Evolutionary conservation across 805 yeast genomes (phyloP), one percentile per base, ranked within the genome.

Genomic region (Candida pseudoglaebosa): DNA sequence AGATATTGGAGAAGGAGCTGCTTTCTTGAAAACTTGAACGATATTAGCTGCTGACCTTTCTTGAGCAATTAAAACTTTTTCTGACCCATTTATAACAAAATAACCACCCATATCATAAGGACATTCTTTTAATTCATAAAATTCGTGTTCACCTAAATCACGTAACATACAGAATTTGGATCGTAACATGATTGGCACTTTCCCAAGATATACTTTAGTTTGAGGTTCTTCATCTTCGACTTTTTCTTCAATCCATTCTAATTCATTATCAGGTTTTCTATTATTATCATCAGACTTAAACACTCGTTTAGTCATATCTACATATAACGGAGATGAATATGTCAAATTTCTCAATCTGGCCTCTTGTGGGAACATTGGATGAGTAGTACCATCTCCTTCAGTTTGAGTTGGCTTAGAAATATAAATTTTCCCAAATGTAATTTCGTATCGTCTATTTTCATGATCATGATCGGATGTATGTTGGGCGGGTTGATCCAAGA

Each of bases 71-170:
- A 93, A 73, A 40, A 93, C 99, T 63, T 93, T 93, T 62, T 93
- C 99, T 15, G 97, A 88, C 54, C 99, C 99, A 69, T 93, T 93
- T 58, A 93, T 93, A 52, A 93, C 90, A 60, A 93, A 93, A 65
- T 93, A 93, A 46, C 99, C 99, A 64, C 99, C 99, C 95, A 93
- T 95, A 74, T 93, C 99, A 65, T 87, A 93, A 22, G 99, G 99
- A 69, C 99, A 93, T 67, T 93, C 99, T 65, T 93, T 90, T 58
- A 93, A 77, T 53, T 89, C 95, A 66, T 90, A 93, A 55, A 90
- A 78, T 65, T 93, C 99, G 50, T 86, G 88, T 53, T 93, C 98
- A 6, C 87, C 80, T 50, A 93, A 75, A 44, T 86, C 95, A 56
- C 88, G 78, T 54, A 93, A 75, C 70, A 90, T 80, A 78, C 99